Conservation (phyloP, 2,329 filamentous ascomycete species). For the Rhinocladiella mackenziei region DNA sequence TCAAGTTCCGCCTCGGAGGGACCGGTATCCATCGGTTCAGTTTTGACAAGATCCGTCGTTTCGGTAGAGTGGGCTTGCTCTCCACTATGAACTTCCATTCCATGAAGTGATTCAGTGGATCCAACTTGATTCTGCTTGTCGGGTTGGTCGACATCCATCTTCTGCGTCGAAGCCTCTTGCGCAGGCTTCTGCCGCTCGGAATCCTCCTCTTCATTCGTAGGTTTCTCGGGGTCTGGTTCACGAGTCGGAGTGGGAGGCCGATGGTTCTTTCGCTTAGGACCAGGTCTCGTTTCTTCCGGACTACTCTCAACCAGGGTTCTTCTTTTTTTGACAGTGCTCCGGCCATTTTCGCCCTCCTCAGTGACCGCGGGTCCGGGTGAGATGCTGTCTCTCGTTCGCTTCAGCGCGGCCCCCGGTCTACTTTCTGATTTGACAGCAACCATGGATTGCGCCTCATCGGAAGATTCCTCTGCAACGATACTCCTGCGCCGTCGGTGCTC, state of each 20-base stretch:
- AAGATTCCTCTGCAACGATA: conserved; percentile 33
- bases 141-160: conserved; percentile 9
- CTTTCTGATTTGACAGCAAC: conserved; percentile 15
- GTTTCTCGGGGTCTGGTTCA: conserved; percentile 5
- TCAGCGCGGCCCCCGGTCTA: conserved; percentile 31
- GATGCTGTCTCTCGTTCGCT: conserved; percentile 41
- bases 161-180: neutral
- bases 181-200: neutral
- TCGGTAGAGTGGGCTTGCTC: conserved; percentile 27
- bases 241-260: conserved; percentile 2
- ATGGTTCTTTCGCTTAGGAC: conserved; percentile 18
- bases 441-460: conserved; percentile 22
- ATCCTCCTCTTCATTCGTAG: neutral
- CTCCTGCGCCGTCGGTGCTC: conserved; percentile 28
- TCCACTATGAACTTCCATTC: neutral
- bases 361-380: conserved; percentile 35
- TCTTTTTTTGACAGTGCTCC: conserved; percentile 41
- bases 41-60: conserved; percentile 26
- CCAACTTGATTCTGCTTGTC: conserved; percentile 5
- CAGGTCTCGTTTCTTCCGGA: conserved; percentile 32
- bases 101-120: conserved; percentile 1
- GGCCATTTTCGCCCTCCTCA: conserved; percentile 13
- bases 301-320: conserved; percentile 42
- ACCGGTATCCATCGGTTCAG: conserved; percentile 21
- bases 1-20: conserved; percentile 20